Base-by-base conservation (phyloP, 2,329 filamentous ascomycete genomes). In the Exophiala mesophila region DNA sequence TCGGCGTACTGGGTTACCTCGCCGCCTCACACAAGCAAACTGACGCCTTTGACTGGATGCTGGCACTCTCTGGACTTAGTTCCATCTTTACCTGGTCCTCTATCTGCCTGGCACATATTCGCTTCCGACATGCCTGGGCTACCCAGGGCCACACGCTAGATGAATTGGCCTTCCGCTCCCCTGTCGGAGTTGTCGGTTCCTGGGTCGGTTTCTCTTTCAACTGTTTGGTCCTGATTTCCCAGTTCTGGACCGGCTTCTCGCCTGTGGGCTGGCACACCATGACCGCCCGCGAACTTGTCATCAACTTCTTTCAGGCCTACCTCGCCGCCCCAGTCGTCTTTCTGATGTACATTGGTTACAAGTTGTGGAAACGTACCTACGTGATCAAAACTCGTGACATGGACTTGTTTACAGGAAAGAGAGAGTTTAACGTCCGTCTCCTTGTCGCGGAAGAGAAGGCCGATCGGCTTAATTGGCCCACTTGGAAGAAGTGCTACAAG, bases 341-440 rank as follows among this genome's bases (percentile, higher is more conserved):
- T 2, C 21, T 58, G 13, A 72, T 83, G 63, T 94, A 85, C 62
- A 32, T 86, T 8, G 70, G 63, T 0, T 90, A 94, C 66, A 94
- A 94, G 67, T 12, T 92, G 23, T 83, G 72, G 63, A 85, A 78
- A 60, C 73, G 72, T 43, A 94, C 88, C 2, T 67, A 71, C 2
- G 72, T 87, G 44, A 73, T 95, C 31, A 71, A 74, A 13, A 66
- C 76, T 23, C 70, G 74, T 37, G 83, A 94, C 50, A 94, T 96
- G 81, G 89, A 96, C 64, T 67, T 96, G 49, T 78, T 83, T 46
- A 94, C 88, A 0, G 90, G 90, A 2, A 79, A 88, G 19, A 74
- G 89, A 18, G 88, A 95, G 58, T 76, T 96, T 44, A 89, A 95
- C 60, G 67, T 96, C 32, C 78, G 81, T 19, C 78, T 85, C 46